These are phyloP conservation scores for Citropsis articulata DNA, from an alignment of 345 rosid genomes.

Conservation along the genomic window DNA sequence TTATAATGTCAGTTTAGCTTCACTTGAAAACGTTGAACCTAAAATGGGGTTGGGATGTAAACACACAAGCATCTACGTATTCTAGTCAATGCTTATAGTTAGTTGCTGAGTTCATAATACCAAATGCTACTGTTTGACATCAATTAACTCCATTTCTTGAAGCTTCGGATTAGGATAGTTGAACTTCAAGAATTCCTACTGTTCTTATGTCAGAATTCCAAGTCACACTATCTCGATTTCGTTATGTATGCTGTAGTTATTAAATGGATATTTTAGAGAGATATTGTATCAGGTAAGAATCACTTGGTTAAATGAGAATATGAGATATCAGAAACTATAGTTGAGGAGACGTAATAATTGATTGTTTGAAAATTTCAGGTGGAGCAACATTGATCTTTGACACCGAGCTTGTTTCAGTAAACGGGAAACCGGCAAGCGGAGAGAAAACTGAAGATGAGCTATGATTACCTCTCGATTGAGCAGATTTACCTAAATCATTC, in stretches of 20 bases:
- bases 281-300: neutral
- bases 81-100: neutral
- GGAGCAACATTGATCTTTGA: constrained; percentile 89
- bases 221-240: neutral
- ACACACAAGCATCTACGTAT: neutral
- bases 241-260: neutral
- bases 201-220: neutral
- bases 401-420: constrained; percentile 87
- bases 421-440: constrained; percentile 52
- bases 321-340: neutral
- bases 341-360: neutral
- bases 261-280: neutral
- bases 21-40: too few relatives aligned
- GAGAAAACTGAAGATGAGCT: constrained; percentile 39
- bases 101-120: neutral
- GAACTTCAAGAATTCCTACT: neutral
- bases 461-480: constrained; percentile 29
- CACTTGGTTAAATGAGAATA: neutral
- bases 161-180: neutral
- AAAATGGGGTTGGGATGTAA: neutral
- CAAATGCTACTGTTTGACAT: neutral
- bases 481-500: neutral
- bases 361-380: constrained; percentile 47
- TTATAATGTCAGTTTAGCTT: too few relatives aligned
- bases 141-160: neutral